Evolutionary conservation across 192 early-diverging fungal species (phyloP), one percentile per base, ranked within the genome.

Genomic region (Podila epicladia): DNA sequence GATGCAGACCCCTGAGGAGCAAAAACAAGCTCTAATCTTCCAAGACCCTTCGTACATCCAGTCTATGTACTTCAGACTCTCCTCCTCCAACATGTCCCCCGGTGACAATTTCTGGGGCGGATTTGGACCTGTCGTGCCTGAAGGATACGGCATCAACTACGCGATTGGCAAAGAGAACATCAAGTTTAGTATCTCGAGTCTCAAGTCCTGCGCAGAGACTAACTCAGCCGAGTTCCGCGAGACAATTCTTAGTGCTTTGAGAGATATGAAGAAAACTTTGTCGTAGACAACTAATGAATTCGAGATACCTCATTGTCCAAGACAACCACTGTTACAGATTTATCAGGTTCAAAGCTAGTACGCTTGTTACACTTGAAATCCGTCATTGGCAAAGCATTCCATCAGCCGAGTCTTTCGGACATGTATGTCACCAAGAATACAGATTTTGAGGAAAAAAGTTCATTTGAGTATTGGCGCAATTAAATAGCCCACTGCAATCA

Each of bases 101-200:
- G 92, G 92, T 33, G 87, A 88, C 63, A 67, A 76, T 29, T 85
- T 92, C 70, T 92, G 91, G 74, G 93, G 93, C 64, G 95, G 93
- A 2, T 97, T 97, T 85, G 96, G 95, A 22, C 90, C 95, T 1
- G 95, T 95, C 19, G 88, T 93, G 26, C 87, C 89, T 37, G 93
- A 95, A 33, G 95, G 96, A 13, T 97, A 96, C 70, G 96, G 96
- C 9, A 86, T 94, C 84, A 94, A 93, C 86, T 97, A 97, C 84
- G 87, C 88, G 6, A 84, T 95, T 58, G 88, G 86, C 38, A 84
- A 84, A 50, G 83, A 89, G 28, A 83, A 85, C 26, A 86, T 96
- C 65, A 94, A 92, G 75, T 92, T 95, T 65, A 91, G 90, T 51
- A 85, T 97, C 17, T 85, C 88, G 17, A 85, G 87, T 45, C 88